A percentile compares a stretch with the other conserved stretches of the same genome.
These are phyloP conservation scores for Kalanchoe fedtschenkoi DNA, from an alignment of 164 flowering plant species.

Conservation along the genomic window DNA sequence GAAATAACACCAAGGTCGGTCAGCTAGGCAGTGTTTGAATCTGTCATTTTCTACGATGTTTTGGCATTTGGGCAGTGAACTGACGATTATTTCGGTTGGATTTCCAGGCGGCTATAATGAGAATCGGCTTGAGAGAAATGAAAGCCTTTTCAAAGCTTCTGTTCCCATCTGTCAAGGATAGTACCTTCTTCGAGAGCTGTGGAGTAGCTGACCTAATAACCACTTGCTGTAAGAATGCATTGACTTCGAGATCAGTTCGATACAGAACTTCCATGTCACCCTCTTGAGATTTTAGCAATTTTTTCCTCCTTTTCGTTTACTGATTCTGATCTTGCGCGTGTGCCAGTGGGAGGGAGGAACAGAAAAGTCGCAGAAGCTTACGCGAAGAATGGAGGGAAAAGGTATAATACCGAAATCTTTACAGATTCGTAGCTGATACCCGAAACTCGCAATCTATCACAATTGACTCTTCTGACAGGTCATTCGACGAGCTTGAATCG, in stretches of 20 bases:
- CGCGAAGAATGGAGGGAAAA: slow-evolving; percentile 76
- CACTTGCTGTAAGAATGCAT: slow-evolving; percentile 66
- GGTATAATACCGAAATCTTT: slow-evolving; percentile 23
- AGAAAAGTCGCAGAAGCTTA: slow-evolving; percentile 94
- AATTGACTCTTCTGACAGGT: slow-evolving; percentile 27
- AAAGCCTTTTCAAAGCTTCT: slow-evolving; percentile 77
- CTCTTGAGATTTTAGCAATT: not conserved
- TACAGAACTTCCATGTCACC: too few relatives aligned
- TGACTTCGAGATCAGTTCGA: too few relatives aligned
- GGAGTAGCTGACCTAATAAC: slow-evolving; percentile 97
- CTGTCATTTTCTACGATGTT: not conserved
- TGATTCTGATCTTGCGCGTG: not conserved
- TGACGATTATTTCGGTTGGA: not conserved
- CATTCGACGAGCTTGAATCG: slow-evolving; percentile 93
- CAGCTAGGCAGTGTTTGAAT: not conserved
- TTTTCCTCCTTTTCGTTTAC: not conserved
- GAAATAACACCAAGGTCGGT: slow-evolving; percentile 91
- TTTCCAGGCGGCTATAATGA: slow-evolving; percentile 86
- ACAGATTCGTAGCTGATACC: not conserved
- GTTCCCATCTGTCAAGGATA: slow-evolving; percentile 75
- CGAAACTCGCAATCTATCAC: not conserved
- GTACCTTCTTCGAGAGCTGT: slow-evolving; percentile 95
- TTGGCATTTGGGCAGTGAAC: not conserved
- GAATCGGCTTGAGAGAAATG: slow-evolving; percentile 94
- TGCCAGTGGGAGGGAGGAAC: slow-evolving; percentile 95